Evolutionary conservation across 495 filamentous ascomycete species (phyloP).

Genomic region (Xylaria cubensis): DNA sequence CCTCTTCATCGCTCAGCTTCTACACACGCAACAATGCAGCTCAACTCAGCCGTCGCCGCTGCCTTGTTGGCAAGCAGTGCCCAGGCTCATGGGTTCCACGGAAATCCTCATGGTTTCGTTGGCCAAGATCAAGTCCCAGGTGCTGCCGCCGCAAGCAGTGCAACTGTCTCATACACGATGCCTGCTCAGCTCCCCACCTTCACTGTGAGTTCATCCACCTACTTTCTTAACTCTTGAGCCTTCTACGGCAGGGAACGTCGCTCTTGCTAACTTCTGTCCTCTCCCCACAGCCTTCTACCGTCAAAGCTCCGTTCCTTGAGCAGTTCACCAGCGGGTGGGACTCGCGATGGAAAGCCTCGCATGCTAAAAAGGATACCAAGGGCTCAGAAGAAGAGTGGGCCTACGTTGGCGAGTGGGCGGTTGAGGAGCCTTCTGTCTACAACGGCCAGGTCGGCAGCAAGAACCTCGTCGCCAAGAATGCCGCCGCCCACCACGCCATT

Average conservation of each 20-base stretch:
- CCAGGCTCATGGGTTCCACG: constrained; percentile 73
- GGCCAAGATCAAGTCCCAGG: constrained; percentile 54
- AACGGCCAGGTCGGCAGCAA: constrained; percentile 97
- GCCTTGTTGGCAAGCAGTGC: constrained; percentile 72
- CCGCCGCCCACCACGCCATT: constrained; percentile 97
- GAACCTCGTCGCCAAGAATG: constrained; percentile 96
- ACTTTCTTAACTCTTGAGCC: neutral
- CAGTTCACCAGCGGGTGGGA: constrained; percentile 98
- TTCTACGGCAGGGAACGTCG: constrained; percentile 6
- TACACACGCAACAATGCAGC: constrained; percentile 63
- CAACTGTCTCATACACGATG: constrained; percentile 21
- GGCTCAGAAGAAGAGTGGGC: constrained; percentile 90
- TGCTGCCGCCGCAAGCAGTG: constrained; percentile 48
- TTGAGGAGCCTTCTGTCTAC: constrained; percentile 91
- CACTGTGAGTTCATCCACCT: constrained; percentile 68
- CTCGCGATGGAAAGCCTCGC: constrained; percentile 86
- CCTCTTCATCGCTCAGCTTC: constrained; percentile 25
- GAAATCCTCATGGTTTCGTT: constrained; percentile 49
- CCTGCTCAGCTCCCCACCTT: constrained; percentile 75
- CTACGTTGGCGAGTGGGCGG: constrained; percentile 94
- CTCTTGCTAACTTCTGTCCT: constrained; percentile 40
- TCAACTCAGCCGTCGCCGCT: constrained; percentile 77
- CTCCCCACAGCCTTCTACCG: constrained; percentile 69
- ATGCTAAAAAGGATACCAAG: constrained; percentile 88
- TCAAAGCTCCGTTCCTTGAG: constrained; percentile 96